These are phyloP conservation scores for Lachnellula arida DNA, from an alignment of 2,329 filamentous ascomycete species.

Conservation along the genomic window DNA sequence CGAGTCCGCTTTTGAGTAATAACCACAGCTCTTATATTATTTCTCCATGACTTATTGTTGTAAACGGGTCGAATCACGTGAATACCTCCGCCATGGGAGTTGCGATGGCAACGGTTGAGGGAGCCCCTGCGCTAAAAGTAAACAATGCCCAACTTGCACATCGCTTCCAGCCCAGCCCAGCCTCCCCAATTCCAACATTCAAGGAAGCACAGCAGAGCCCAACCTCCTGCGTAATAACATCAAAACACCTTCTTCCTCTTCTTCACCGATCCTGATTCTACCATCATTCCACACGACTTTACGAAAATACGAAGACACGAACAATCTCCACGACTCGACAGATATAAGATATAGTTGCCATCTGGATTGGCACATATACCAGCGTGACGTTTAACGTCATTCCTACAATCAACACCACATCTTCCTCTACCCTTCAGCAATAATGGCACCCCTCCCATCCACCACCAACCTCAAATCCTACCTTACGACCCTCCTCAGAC, in stretches of 20 bases:
- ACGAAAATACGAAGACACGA: not conserved
- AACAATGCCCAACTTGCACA: not conserved
- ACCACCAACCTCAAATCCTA: constrained; percentile 13
- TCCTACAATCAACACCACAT: not conserved
- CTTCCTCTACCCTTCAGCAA: not conserved
- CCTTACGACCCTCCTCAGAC: constrained; percentile 21
- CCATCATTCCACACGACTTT: not conserved
- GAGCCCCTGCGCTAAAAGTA: not conserved
- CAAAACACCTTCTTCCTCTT: not conserved
- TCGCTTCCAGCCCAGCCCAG: not conserved
- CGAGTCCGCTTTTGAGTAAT: not conserved
- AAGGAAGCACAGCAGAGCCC: not conserved
- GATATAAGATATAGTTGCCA: not conserved
- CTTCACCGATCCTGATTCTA: not conserved
- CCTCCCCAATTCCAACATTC: not conserved
- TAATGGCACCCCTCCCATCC: constrained; percentile 28
- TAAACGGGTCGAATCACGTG: not conserved
- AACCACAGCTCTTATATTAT: too few relatives aligned
- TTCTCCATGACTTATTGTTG: too few relatives aligned
- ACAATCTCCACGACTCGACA: not conserved
- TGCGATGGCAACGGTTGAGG: not conserved
- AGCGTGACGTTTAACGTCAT: constrained; percentile 9
- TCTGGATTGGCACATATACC: constrained; percentile 8
- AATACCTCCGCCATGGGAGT: not conserved
- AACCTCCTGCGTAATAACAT: constrained; percentile 1